Evolutionary conservation across 495 filamentous ascomycete species (phyloP).

Genomic region (Aspergillus panamensis): DNA sequence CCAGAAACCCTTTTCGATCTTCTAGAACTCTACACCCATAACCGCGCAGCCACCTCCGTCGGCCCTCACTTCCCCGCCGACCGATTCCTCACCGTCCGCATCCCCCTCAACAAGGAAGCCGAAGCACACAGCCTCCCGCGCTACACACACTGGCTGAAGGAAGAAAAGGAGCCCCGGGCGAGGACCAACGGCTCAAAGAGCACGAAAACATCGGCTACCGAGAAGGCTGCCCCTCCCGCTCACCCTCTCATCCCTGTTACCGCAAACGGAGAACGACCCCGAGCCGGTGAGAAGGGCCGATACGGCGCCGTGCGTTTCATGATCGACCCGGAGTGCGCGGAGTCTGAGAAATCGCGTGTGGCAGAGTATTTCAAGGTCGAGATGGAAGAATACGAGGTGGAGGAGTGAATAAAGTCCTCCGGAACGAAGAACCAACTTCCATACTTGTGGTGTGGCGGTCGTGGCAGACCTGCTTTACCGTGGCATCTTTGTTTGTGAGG

Average conservation of each 20-base stretch:
- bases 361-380: constrained; percentile 67
- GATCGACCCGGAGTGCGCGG: constrained; percentile 74
- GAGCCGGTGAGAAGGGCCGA: constrained; percentile 50
- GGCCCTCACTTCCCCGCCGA: constrained; percentile 68
- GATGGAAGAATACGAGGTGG: constrained; percentile 62
- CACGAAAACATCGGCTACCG: constrained; percentile 6
- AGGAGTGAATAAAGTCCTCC: constrained; percentile 22
- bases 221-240: constrained; percentile 5
- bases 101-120: constrained; percentile 75
- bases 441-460: not conserved
- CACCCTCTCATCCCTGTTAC: constrained; percentile 34
- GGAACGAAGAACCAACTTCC: not conserved
- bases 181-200: constrained; percentile 31
- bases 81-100: constrained; percentile 76
- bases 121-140: constrained; percentile 52
- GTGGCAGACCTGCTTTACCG: no score
- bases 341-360: constrained; percentile 64
- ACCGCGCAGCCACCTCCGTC: constrained; percentile 66
- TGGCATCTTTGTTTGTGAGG: no score
- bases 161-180: constrained; percentile 11
- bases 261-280: constrained; percentile 45
- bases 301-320: constrained; percentile 88
- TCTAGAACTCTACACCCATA: constrained; percentile 83
- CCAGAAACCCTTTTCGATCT: constrained; percentile 80
- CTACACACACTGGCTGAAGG: constrained; percentile 42